Evolutionary conservation across 164 flowering plant genomes (phyloP).

Genomic region (Kingdonia uniflora): DNA sequence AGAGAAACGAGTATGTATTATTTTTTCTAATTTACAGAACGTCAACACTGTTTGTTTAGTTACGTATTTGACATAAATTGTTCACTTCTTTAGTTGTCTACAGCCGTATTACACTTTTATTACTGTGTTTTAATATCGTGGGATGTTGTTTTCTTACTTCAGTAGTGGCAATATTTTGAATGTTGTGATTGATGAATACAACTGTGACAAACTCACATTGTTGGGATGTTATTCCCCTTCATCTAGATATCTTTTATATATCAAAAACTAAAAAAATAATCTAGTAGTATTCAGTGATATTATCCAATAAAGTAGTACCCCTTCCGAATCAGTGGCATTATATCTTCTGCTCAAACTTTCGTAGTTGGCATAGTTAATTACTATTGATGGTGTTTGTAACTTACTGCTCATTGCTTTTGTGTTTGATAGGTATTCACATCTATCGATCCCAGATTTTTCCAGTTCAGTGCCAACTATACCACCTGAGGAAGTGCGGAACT

Average conservation of each 20-base stretch:
- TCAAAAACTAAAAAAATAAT: no score
- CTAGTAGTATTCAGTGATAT: not conserved
- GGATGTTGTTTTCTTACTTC: not conserved
- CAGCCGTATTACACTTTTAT: no score
- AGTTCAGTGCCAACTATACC: conserved; percentile 67
- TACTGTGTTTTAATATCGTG: not conserved
- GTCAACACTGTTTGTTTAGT: not conserved
- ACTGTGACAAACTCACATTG: no score
- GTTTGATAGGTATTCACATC: conserved; percentile 61
- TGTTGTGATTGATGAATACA: no score
- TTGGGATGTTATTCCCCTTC: no score
- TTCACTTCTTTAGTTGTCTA: not conserved
- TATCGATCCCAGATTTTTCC: conserved; percentile 77
- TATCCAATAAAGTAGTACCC: not conserved
- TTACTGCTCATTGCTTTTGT: conserved; percentile 1
- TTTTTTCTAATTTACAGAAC: not conserved
- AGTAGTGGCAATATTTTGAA: not conserved
- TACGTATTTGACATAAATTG: not conserved
- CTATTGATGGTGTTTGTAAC: not conserved
- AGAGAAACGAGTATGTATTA: conserved; percentile 72
- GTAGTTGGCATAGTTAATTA: not conserved
- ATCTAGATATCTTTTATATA: no score
- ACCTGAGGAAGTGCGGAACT: conserved; percentile 72
- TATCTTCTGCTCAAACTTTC: not conserved
- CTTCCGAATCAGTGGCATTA: not conserved